Evolutionary conservation across 805 yeast species (phyloP).

Genomic region (Ogataea neopini): DNA sequence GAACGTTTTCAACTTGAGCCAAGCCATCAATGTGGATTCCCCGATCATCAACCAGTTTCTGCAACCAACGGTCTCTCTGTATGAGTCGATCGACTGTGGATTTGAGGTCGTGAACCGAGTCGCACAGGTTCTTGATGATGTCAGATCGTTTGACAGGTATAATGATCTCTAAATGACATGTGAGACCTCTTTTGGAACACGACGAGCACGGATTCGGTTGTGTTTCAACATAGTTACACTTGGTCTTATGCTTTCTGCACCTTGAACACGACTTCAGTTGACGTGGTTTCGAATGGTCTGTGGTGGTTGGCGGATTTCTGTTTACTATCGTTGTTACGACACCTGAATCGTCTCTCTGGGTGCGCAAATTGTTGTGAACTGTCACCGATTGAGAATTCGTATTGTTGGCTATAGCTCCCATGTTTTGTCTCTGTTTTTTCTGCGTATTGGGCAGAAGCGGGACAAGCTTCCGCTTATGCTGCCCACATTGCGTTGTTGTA

Average conservation of each 20-base stretch:
- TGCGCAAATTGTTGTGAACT: background rate
- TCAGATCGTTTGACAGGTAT: slow-evolving; percentile 51
- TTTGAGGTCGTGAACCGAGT: slow-evolving; percentile 35
- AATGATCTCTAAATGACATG: slow-evolving; percentile 57
- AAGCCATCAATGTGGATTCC: slow-evolving; percentile 36
- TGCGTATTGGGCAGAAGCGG: slow-evolving; percentile 30
- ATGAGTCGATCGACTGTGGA: slow-evolving; percentile 31
- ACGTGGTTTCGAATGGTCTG: slow-evolving; percentile 39
- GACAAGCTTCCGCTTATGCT: slow-evolving; percentile 29
- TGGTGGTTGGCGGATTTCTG: slow-evolving; percentile 21
- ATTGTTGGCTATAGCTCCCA: background rate
- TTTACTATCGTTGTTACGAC: slow-evolving; percentile 25
- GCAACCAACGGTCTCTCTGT: slow-evolving; percentile 28
- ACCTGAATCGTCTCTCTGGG: background rate
- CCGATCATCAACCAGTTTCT: slow-evolving; percentile 24
- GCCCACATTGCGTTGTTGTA: background rate
- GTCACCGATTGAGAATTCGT: background rate
- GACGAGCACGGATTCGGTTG: slow-evolving; percentile 58
- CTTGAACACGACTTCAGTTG: slow-evolving; percentile 59
- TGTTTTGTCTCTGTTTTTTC: slow-evolving; percentile 12
- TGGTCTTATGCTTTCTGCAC: slow-evolving; percentile 67
- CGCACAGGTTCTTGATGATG: slow-evolving; percentile 37
- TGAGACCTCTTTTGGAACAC: slow-evolving; percentile 51
- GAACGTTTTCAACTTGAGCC: slow-evolving; percentile 25
- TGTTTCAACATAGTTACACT: slow-evolving; percentile 56